These are phyloP conservation scores for Symbiodinium pilosum DNA, from an alignment of 73 alveolate species.

Conservation along the genomic window DNA sequence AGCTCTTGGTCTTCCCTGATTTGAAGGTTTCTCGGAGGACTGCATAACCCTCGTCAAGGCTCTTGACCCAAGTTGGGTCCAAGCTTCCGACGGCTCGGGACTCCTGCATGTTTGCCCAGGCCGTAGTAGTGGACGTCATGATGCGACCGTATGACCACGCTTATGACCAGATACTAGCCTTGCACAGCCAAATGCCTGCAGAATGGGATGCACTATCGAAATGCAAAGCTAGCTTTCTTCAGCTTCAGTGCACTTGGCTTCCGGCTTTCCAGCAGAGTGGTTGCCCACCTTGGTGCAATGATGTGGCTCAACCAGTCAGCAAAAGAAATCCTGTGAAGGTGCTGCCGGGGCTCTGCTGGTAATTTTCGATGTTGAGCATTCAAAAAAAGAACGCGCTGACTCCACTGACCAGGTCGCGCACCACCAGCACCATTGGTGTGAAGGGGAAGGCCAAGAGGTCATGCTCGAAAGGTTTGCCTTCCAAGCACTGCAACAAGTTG, in stretches of 20 bases:
- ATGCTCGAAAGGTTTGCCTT: slow-evolving; percentile 88
- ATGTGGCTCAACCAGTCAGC: too few species aligned
- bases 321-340: not conserved
- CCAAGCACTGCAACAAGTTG: too few species aligned
- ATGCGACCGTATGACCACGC: too few species aligned
- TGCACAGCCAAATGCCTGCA: too few species aligned
- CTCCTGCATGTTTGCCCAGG: too few species aligned
- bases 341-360: not conserved
- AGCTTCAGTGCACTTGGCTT: not conserved
- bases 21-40: not conserved
- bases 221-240: not conserved
- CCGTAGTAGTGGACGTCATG: too few species aligned
- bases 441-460: slow-evolving; percentile 91
- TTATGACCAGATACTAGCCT: too few species aligned
- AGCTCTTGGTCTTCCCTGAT: not conserved
- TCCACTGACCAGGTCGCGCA: not conserved
- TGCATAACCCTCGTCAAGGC: not conserved
- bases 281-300: slow-evolving; percentile 90
- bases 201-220: not conserved
- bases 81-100: too few species aligned
- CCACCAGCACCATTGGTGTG: slow-evolving; percentile 94
- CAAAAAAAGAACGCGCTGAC: not conserved
- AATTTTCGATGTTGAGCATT: not conserved
- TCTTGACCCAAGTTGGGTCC: not conserved
- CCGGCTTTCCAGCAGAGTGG: slow-evolving; percentile 65